A percentile compares a stretch with the other conserved stretches of the same genome.
phyloP scores from a whole-genome alignment of 352 stramenopile species.

The Pythium dissotocum region DNA sequence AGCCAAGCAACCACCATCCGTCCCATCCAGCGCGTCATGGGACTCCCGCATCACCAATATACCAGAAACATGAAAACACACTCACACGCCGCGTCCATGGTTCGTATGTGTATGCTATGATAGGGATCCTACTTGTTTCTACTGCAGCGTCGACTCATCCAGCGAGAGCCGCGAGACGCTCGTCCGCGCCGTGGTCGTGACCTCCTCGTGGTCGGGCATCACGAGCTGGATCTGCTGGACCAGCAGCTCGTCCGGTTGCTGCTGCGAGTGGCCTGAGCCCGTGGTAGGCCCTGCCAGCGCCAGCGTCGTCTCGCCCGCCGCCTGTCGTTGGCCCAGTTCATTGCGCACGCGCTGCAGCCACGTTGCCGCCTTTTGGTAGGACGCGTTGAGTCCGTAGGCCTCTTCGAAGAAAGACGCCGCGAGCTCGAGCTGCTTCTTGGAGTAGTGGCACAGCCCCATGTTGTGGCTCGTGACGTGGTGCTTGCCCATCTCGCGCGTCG shows the following conservation, averaged over 20 bases:
- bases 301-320: not conserved
- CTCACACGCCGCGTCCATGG: not conserved
- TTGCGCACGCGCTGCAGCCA: constrained; percentile 82
- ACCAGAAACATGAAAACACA: not conserved
- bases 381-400: constrained; percentile 61
- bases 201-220: constrained; percentile 51
- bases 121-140: not conserved
- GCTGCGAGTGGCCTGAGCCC: constrained; percentile 13
- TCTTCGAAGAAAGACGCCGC: constrained; percentile 73
- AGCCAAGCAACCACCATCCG: not conserved
- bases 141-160: constrained; percentile 18
- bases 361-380: constrained; percentile 77
- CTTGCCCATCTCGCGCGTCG: constrained; percentile 87
- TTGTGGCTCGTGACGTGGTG: constrained; percentile 96
- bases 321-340: constrained; percentile 34
- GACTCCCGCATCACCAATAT: not conserved
- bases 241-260: constrained; percentile 33
- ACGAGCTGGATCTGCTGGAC: constrained; percentile 56
- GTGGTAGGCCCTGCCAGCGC: not conserved
- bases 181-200: constrained; percentile 32
- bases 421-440: constrained; percentile 68
- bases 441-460: constrained; percentile 95
- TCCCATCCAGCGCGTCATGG: constrained; percentile 6
- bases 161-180: constrained; percentile 29
- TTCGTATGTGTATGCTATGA: not conserved